A percentile compares a stretch with the other conserved stretches of the same genome.
phyloP scores from a whole-genome alignment of 805 yeast species.

The Saccharomycopsis lassenensis region DNA sequence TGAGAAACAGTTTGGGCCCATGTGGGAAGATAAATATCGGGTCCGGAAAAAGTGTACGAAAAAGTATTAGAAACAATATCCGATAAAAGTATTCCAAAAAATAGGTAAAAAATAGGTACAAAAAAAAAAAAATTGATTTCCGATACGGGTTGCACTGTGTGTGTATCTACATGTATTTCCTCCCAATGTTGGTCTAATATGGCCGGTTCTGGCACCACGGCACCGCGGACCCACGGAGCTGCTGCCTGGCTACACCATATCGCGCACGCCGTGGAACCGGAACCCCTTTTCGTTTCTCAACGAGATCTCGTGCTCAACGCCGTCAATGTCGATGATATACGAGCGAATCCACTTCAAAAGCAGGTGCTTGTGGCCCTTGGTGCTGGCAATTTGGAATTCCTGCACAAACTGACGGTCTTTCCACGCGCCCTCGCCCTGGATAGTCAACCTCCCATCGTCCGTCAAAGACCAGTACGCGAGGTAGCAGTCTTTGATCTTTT shows the following conservation, averaged over 20 bases:
- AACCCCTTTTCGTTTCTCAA: conserved; percentile 69
- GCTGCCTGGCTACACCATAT: no score
- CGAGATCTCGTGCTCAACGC: conserved; percentile 44
- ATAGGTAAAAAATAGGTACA: no score
- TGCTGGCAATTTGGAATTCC: conserved; percentile 43
- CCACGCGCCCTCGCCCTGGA: conserved; percentile 38
- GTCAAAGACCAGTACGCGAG: conserved; percentile 49
- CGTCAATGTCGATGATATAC: conserved; percentile 45
- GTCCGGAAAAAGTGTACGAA: no score
- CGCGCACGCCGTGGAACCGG: conserved; percentile 62
- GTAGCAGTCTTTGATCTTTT: conserved; percentile 27
- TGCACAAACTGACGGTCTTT: conserved; percentile 53
- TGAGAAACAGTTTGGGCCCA: no score
- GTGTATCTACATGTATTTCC: no score
- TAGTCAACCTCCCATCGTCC: conserved; percentile 26
- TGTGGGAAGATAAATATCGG: no score
- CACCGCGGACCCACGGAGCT: conserved; percentile 23
- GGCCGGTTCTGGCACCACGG: no score
- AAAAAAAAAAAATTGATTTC: no score
- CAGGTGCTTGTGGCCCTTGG: conserved; percentile 56
- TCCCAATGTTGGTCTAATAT: no score
- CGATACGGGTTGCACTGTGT: no score
- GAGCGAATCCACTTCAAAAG: conserved; percentile 64
- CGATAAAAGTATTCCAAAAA: no score
- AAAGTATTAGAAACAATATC: no score